Evolutionary conservation across 1,139 yeast genomes (phyloP).

Genomic region (Pneumocystis sp.): DNA sequence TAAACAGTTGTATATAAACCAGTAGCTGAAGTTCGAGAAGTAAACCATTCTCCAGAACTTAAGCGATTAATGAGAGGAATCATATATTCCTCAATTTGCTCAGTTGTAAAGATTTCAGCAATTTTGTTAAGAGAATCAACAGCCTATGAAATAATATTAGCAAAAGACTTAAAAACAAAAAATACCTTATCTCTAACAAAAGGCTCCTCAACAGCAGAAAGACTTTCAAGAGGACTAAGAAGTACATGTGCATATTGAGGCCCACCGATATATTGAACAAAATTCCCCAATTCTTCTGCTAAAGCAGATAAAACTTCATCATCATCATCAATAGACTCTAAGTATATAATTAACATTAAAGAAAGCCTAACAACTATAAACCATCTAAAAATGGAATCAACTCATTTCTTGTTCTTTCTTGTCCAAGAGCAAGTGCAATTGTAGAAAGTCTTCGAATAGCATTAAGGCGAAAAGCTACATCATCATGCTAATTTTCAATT

Average conservation of each 20-base stretch:
- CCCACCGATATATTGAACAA: slow-evolving; percentile 82
- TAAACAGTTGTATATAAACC: slow-evolving; percentile 70
- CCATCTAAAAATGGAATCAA: slow-evolving; percentile 71
- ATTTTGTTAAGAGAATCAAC: slow-evolving; percentile 68
- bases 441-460: slow-evolving; percentile 93
- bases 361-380: background rate
- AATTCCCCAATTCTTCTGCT: slow-evolving; percentile 78
- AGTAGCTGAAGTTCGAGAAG: slow-evolving; percentile 80
- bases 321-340: slow-evolving; percentile 94
- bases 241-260: slow-evolving; percentile 58
- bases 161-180: background rate
- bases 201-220: slow-evolving; percentile 96
- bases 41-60: slow-evolving; percentile 87
- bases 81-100: slow-evolving; percentile 52
- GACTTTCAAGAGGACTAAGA: slow-evolving; percentile 71
- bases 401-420: slow-evolving; percentile 80
- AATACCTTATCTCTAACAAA: slow-evolving; percentile 64
- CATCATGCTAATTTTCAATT: slow-evolving; percentile 45
- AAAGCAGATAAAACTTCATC: slow-evolving; percentile 93
- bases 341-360: background rate
- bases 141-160: slow-evolving; percentile 30
- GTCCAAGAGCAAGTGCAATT: slow-evolving; percentile 88
- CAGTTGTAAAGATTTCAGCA: slow-evolving; percentile 47
- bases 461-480: slow-evolving; percentile 78
- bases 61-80: slow-evolving; percentile 64